Base-by-base conservation (phyloP, 1,284 basidiomycete species). In the Naganishia albida region DNA sequence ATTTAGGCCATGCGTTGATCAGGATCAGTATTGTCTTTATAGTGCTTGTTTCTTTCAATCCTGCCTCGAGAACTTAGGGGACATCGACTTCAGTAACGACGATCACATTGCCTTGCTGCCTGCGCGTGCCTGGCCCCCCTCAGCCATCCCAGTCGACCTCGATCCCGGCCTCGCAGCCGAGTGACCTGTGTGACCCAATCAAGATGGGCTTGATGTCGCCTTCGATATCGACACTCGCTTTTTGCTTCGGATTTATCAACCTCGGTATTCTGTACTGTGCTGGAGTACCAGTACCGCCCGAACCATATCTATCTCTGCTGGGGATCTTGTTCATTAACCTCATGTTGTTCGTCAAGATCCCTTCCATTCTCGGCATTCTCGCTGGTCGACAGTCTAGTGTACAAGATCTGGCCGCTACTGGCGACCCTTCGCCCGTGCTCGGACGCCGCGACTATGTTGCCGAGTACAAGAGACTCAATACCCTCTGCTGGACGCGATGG, bases 211-310 rank as follows among this genome's bases (percentile, higher is more conserved):
- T 54, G 20, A 6, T 42, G 13, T 54, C 40, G 25, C 53, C 53
- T 16, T 55, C 53, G 15, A 25, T 44, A 12, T 18, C 40, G 7
- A 55, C 40, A 20, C 40, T 55, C 39, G 53, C 40, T 26, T 6
- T 55, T 8, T 15, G 39, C 23, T 43, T 55, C 53, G 53, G 20
- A 3, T 40, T 55, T 40, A 55, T 55, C 40, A 55, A 55, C n/a
- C 23, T 55, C 25, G 40, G 12, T 4, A 55, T 55, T 10, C 23
- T 55, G 30, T 20, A 43, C 10, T 43, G 43, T 28, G 53, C 42
- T 18, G 53, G 53, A 13, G 53, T 23, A 28, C 53, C 53, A 3
- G 20, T 55, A 39, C 53, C 53, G 7, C 53, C 53, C 15, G 53
- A 55, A 44, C 40, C 53, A 15, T 42, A 43, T 42, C 25, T 42